A percentile compares a stretch with the other conserved stretches of the same genome.
phyloP scores from a whole-genome alignment of 805 yeast genomes.

The Candida alai region DNA sequence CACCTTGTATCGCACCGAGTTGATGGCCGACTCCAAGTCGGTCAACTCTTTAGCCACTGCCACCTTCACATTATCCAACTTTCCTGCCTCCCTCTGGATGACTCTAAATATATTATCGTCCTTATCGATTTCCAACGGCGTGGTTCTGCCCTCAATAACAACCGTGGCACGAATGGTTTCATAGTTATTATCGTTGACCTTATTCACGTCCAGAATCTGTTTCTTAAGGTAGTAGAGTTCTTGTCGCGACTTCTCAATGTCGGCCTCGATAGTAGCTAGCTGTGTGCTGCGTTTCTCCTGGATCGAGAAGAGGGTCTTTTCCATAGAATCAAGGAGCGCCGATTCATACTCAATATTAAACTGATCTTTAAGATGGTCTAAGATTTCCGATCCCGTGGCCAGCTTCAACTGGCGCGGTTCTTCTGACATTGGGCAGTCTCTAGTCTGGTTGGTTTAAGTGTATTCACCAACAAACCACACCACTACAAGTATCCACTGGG shows the following conservation, averaged over 20 bases:
- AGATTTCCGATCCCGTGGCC: too few species aligned
- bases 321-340: too few species aligned
- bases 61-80: slow-evolving; percentile 45
- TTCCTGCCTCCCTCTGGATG: slow-evolving; percentile 24
- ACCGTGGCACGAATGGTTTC: slow-evolving; percentile 12
- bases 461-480: too few species aligned
- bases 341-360: too few species aligned
- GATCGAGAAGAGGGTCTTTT: too few species aligned
- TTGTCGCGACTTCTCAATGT: slow-evolving; percentile 7
- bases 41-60: slow-evolving; percentile 50
- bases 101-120: slow-evolving; percentile 24
- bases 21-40: slow-evolving; percentile 43
- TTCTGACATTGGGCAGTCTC: too few species aligned
- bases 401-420: too few species aligned
- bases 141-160: not conserved
- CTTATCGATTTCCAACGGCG: not conserved
- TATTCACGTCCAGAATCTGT: slow-evolving; percentile 17
- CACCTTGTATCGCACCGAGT: slow-evolving; percentile 25
- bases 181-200: slow-evolving; percentile 18
- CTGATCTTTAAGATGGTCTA: too few species aligned
- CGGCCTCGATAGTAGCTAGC: too few species aligned
- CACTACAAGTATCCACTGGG: too few species aligned
- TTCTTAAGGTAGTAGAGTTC: slow-evolving; percentile 11
- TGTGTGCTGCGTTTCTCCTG: too few species aligned
- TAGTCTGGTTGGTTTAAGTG: too few species aligned